Evolutionary conservation across 371 early-diverging fungal species (phyloP), one percentile per base, ranked within the genome.

Genomic region (Encephalitozoon cuniculi): DNA sequence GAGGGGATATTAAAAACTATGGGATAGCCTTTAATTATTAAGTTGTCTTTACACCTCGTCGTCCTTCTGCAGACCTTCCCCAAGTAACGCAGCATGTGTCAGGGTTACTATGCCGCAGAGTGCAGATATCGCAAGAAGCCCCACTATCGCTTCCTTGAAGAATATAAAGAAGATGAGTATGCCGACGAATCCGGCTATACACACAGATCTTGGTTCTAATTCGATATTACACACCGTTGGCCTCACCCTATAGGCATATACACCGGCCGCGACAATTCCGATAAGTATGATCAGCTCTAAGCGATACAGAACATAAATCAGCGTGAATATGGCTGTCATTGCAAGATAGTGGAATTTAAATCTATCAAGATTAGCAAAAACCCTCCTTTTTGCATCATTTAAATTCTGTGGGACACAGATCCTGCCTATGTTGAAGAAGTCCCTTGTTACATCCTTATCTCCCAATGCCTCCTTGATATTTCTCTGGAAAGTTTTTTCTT

Each of bases 371-470:
- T 71, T 71, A 12, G 18, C 18, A 25, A 43, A 32, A 2, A 71
- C 26, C 15, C 55, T 71, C 32, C 44, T 59, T 43, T 55, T 54
- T 26, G 71, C 55, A 28, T 30, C 44, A 11, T 59, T 59, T 7
- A 21, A 25, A 11, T 39, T 30, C 2, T 7, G n/a, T 9, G 71
- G 71, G 25, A 71, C 23, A 15, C 63, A 53, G 44, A 63, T 34
- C 12, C 43, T 71, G 9, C 46, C 39, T 32, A 71, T 44, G 43
- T 43, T 54, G 23, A 71, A 54, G 34, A 71, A 71, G 28, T 71
- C 71, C 43, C 41, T 53, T 23, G 55, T 32, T 23, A 34, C 32
- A 18, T 59, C 11, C 12, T 37, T 30, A 15, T 59, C 18, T 34
- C 34, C 49, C 15, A 46, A 21, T 4, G 49, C 49, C 21, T 46